Base-by-base conservation (phyloP, 192 early-diverging fungal genomes). In the Coemansia sp. region DNA sequence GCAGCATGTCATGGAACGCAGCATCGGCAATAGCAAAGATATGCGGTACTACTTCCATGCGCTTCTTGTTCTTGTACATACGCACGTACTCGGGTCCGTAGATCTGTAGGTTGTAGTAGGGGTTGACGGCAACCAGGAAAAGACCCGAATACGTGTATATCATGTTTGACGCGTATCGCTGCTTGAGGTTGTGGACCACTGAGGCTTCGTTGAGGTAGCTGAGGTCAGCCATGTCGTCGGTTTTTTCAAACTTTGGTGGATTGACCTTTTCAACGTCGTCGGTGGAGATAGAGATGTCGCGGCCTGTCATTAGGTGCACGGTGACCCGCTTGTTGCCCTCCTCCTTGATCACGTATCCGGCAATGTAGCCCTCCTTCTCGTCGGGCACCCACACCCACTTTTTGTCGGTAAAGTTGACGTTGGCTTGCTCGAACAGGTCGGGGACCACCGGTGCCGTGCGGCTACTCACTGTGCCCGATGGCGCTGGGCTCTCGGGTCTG, bases 121-220 rank as follows among this genome's bases (percentile, higher is more conserved):
- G 96, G 55, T 99, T 99, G 46, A 99, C 88, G 3, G 96, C 92
- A 0, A 99, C 96, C 73, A 96, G 80, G 77, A 99, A 99, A 22
- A 99, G 85, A 14, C 96, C 96, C n/a, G 94, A 97, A 63, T 99
- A 99, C 32, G 96, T 99, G 72, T 98, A 99, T 51, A 97, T 95
- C 55, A 90, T 66, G 55, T 97, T 90, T 15, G 87, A 83, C 6
- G 86, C 81, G 60, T 96, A 99, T 44, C 96, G 82, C 59, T 93
- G 80, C 26, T 87, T 79, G 17, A 99, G 79, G 60, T 99, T 99
- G 78, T 99, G 93, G n/a, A 96, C 86, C 9, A 99, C 96, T 4
- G 94, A 97, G 6, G 96, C 90, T 53, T 95, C 94, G 78, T 99
- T 99, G 35, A 99, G 80, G 69, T 94, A 87, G 10, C 93, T 94